These are phyloP conservation scores for Wickerhamiella lipophila DNA, from an alignment of 805 yeast genomes.

Conservation along the genomic window DNA sequence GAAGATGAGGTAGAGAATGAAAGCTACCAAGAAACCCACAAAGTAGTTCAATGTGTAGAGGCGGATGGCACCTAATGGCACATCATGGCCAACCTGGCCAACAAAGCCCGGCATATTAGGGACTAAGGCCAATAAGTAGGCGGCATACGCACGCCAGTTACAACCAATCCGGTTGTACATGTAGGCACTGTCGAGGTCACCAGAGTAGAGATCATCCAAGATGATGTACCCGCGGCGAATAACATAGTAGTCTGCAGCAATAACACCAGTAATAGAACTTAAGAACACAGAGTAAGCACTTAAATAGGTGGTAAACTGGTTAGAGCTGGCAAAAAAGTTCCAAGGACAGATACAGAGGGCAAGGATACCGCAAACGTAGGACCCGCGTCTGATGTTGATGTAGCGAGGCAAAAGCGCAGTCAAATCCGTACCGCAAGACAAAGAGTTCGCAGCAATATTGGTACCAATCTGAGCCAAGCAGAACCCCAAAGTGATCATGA, in stretches of 20 bases:
- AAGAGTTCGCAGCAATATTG: conserved; percentile 37
- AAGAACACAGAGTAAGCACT: conserved; percentile 73
- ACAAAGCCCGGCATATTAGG: conserved; percentile 84
- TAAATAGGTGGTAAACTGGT: conserved; percentile 64
- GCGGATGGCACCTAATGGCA: conserved; percentile 65
- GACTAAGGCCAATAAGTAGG: conserved; percentile 66
- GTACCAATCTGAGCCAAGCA: conserved; percentile 39
- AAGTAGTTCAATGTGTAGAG: conserved; percentile 66
- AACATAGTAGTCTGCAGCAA: conserved; percentile 48
- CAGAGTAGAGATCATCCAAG: conserved; percentile 51
- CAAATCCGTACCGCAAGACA: conserved; percentile 38
- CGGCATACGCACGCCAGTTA: conserved; percentile 76
- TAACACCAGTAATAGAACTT: conserved; percentile 68
- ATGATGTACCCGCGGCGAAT: conserved; percentile 61
- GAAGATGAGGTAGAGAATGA: conserved; percentile 41
- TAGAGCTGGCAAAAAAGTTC: conserved; percentile 59
- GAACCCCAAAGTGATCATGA: conserved; percentile 56
- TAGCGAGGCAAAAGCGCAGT: conserved; percentile 37
- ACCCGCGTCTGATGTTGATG: conserved; percentile 61
- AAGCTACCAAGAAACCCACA: conserved; percentile 55
- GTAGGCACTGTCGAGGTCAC: conserved; percentile 37
- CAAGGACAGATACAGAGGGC: conserved; percentile 72
- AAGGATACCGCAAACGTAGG: conserved; percentile 61
- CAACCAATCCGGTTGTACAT: conserved; percentile 60
- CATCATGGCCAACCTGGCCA: conserved; percentile 62